Percentiles rank a stretch among this genome's conserved stretches.
These are phyloP conservation scores for Fusarium sulawesiense DNA, from an alignment of 2,329 filamentous ascomycete species.

Conservation along the genomic window DNA sequence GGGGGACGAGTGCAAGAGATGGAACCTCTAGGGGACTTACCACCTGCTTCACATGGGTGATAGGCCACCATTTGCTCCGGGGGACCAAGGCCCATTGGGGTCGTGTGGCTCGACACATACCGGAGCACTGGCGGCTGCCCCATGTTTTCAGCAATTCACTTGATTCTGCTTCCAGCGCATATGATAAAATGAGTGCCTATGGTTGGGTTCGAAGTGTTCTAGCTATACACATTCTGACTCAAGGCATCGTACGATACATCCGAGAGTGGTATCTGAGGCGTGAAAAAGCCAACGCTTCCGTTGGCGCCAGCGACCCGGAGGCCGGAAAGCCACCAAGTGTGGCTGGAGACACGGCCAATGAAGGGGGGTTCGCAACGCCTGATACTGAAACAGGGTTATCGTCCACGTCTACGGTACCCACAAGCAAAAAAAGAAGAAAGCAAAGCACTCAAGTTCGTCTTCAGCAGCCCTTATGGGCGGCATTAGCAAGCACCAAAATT, in stretches of 20 bases:
- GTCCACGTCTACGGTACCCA: conserved; percentile 59
- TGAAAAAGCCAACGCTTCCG: conserved; percentile 65
- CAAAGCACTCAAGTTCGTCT: conserved; percentile 91
- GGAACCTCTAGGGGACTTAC: conserved; percentile 78
- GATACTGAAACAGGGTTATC: conserved; percentile 60
- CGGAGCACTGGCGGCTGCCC: conserved; percentile 59
- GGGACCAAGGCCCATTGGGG: conserved; percentile 63
- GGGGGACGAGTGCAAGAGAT: conserved; percentile 76
- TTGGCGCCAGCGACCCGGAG: conserved; percentile 70
- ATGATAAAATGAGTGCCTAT: conserved; percentile 69
- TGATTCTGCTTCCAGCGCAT: conserved; percentile 55
- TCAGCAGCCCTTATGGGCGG: conserved; percentile 93
- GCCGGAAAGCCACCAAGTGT: conserved; percentile 63
- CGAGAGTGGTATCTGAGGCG: conserved; percentile 74
- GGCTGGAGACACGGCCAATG: conserved; percentile 45
- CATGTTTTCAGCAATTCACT: conserved; percentile 61
- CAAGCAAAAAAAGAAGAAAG: conserved; percentile 85
- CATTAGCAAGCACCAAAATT: conserved; percentile 94
- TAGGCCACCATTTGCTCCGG: conserved; percentile 64
- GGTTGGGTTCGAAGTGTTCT: conserved; percentile 76
- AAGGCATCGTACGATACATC: conserved; percentile 77
- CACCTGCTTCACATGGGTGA: conserved; percentile 76
- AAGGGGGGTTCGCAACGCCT: conserved; percentile 61
- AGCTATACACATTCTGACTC: conserved; percentile 79
- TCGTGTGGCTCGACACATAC: conserved; percentile 59